Percentiles rank a stretch among this genome's conserved stretches.
These are phyloP conservation scores for Gentiana macrophylla DNA, from an alignment of 257 asterid genomes.

Conservation along the genomic window DNA sequence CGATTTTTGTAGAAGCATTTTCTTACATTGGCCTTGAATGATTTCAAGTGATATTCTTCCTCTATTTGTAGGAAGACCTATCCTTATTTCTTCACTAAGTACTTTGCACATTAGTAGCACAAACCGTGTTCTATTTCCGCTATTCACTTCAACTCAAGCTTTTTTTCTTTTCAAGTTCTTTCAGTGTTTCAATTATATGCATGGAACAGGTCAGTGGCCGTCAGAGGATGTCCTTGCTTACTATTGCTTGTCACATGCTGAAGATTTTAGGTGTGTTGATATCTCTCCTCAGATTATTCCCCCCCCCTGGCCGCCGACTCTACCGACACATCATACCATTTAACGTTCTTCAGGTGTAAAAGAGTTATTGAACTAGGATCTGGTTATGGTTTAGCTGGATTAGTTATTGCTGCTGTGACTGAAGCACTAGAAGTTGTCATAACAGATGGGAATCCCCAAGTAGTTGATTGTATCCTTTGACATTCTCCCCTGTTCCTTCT, in stretches of 20 bases:
- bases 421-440: slow-evolving; percentile 75
- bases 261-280: slow-evolving; percentile 46
- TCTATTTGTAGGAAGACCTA: neutral
- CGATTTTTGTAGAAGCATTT: too few relatives aligned
- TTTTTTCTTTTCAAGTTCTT: slow-evolving; percentile 1
- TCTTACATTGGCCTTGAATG: neutral
- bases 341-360: slow-evolving; percentile 40
- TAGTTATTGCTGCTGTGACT: slow-evolving; percentile 56
- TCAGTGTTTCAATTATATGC: slow-evolving; percentile 11
- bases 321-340: neutral
- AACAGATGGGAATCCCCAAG: slow-evolving; percentile 97
- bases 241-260: slow-evolving; percentile 52
- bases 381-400: slow-evolving; percentile 93
- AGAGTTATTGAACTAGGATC: slow-evolving; percentile 87
- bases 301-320: neutral
- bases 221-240: slow-evolving; percentile 87
- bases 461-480: slow-evolving; percentile 85
- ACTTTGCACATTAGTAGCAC: neutral
- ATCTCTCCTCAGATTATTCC: neutral
- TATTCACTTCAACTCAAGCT: neutral
- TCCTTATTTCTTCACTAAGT: neutral
- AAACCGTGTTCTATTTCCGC: neutral
- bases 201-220: slow-evolving; percentile 89
- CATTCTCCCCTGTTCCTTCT: neutral
- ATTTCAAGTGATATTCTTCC: neutral